Conservation (phyloP, 257 asterid genomes). For the Lycium ferocissimum region DNA sequence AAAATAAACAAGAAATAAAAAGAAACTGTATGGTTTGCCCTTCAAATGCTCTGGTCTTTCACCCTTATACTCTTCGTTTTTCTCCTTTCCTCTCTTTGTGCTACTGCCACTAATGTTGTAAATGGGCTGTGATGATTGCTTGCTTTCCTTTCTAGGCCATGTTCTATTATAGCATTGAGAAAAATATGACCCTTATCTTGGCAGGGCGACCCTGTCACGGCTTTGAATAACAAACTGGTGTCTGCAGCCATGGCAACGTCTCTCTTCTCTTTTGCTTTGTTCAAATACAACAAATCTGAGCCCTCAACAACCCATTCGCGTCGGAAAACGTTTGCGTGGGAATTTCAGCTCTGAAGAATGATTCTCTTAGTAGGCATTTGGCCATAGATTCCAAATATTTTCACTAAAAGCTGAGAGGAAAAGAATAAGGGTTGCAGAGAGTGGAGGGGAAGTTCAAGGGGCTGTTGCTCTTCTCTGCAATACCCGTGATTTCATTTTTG, state of each 20-base stretch:
- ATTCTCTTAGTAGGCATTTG: background rate
- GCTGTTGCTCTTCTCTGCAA: slow-evolving; percentile 7
- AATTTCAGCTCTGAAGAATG: background rate
- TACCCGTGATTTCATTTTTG: background rate
- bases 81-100: background rate
- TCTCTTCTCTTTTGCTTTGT: background rate
- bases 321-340: no score
- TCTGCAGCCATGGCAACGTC: background rate
- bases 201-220: background rate
- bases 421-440: no score
- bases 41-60: no score
- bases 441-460: background rate
- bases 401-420: no score
- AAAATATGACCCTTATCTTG: background rate
- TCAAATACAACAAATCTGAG: background rate
- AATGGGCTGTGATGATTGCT: background rate
- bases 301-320: background rate
- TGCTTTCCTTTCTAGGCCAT: background rate
- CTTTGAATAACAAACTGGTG: background rate
- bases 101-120: no score
- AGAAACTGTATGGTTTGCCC: background rate
- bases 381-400: no score
- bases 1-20: background rate
- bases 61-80: background rate
- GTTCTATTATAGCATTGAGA: background rate